A percentile compares a stretch with the other conserved stretches of the same genome.
phyloP scores from a whole-genome alignment of 2,329 filamentous ascomycete genomes.

The Trichoderma asperellum region DNA sequence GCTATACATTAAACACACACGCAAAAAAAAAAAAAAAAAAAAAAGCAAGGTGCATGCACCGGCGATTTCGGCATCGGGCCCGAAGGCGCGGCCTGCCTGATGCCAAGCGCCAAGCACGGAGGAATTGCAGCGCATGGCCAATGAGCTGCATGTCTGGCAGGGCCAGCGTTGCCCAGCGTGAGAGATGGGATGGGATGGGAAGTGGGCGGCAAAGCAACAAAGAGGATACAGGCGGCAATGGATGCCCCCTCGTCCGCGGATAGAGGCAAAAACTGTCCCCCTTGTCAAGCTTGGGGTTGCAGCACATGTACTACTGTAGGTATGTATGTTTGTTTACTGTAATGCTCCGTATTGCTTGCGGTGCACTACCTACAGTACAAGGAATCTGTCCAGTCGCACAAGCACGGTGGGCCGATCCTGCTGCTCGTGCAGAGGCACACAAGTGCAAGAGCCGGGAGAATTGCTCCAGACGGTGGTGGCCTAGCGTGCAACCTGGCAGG shows the following conservation, averaged over 20 bases:
- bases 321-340: too few relatives aligned
- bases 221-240: not conserved
- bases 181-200: not conserved
- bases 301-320: not conserved
- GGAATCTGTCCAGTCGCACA: not conserved
- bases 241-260: not conserved
- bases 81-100: constrained; percentile 20
- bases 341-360: not conserved
- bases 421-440: not conserved
- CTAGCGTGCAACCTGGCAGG: not conserved
- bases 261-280: not conserved
- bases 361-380: not conserved
- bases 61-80: constrained; percentile 21
- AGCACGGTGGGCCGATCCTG: not conserved
- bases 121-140: constrained; percentile 5
- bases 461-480: constrained; percentile 1
- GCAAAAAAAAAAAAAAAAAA: not conserved
- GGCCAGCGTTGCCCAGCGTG: not conserved
- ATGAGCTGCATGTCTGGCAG: constrained; percentile 4
- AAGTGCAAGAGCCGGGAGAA: constrained; percentile 1
- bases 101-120: constrained; percentile 8
- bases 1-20: not conserved
- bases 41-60: not conserved
- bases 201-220: not conserved
- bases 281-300: not conserved